Evolutionary conservation across 2,329 filamentous ascomycete genomes (phyloP).

Genomic region (Cadophora luteo-olivacea): DNA sequence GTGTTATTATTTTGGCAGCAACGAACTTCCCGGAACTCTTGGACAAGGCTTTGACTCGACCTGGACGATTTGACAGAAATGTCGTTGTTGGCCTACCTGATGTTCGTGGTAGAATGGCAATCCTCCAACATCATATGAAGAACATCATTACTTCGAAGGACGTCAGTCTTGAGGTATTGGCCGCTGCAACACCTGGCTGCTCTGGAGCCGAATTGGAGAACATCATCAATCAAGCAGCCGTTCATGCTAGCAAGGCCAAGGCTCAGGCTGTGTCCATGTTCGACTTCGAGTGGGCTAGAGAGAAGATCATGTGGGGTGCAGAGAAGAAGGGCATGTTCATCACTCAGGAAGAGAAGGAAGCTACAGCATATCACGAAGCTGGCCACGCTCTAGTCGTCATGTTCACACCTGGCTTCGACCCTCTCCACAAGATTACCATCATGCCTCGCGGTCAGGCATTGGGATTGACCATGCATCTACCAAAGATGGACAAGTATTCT

Average conservation of each 20-base stretch:
- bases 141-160: constrained; percentile 83
- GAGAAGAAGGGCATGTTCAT: constrained; percentile 91
- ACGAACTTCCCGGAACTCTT: constrained; percentile 96
- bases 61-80: constrained; percentile 94
- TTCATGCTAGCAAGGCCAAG: constrained; percentile 91
- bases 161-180: constrained; percentile 84
- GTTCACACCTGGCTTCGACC: constrained; percentile 74
- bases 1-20: constrained; percentile 93
- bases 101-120: constrained; percentile 89
- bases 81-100: constrained; percentile 89
- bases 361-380: constrained; percentile 96
- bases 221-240: constrained; percentile 93
- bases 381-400: constrained; percentile 92
- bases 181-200: constrained; percentile 86
- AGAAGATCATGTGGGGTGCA: constrained; percentile 96
- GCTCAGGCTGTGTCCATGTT: constrained; percentile 74
- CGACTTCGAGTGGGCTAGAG: constrained; percentile 97
- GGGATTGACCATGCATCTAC: constrained; percentile 86
- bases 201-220: constrained; percentile 97
- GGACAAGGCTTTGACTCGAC: constrained; percentile 92
- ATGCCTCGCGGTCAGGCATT: constrained; percentile 87
- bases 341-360: constrained; percentile 89
- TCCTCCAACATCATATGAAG: constrained; percentile 91
- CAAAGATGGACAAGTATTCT: constrained; percentile 92
- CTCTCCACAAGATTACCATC: constrained; percentile 96